phyloP scores from a whole-genome alignment of 345 rosid species.

The Corchorus olitorius region DNA sequence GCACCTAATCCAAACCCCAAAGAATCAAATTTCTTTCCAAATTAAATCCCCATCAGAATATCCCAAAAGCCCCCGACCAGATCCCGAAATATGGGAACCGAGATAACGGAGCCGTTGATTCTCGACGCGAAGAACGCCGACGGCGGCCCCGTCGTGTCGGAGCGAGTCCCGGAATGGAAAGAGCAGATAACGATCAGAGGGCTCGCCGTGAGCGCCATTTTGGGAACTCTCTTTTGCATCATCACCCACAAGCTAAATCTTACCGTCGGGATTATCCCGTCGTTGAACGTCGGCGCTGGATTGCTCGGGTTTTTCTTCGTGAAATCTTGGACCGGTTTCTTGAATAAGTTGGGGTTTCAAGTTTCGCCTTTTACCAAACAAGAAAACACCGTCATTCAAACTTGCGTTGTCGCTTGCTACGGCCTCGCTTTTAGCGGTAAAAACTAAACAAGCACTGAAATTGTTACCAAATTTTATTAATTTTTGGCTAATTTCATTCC shows the following conservation, averaged over 20 bases:
- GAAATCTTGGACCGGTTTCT: conserved; percentile 82
- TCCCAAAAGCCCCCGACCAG: neutral
- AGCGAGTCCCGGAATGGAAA: conserved; percentile 77
- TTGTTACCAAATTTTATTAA: neutral
- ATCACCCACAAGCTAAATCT: conserved; percentile 89
- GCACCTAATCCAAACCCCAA: neutral
- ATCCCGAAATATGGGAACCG: conserved; percentile 54
- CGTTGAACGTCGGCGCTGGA: conserved; percentile 91
- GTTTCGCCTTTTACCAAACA: conserved; percentile 78
- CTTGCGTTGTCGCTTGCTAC: conserved; percentile 95
- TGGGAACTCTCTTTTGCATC: conserved; percentile 80
- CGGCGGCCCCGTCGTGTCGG: conserved; percentile 22
- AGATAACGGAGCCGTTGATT: conserved; percentile 54
- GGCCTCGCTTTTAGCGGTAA: conserved; percentile 90
- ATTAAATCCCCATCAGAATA: neutral
- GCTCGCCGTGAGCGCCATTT: conserved; percentile 60
- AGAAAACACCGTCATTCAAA: conserved; percentile 93
- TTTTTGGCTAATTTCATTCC: neutral
- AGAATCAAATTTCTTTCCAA: neutral
- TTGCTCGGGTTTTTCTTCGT: conserved; percentile 90
- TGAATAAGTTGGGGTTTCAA: conserved; percentile 59
- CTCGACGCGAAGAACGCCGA: conserved; percentile 30
- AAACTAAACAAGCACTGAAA: neutral
- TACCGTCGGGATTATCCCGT: conserved; percentile 90
- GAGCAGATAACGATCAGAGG: conserved; percentile 92